Evolutionary conservation across 768 basidiomycete species (phyloP), one percentile per base, ranked within the genome.

Genomic region (Russula foetens): DNA sequence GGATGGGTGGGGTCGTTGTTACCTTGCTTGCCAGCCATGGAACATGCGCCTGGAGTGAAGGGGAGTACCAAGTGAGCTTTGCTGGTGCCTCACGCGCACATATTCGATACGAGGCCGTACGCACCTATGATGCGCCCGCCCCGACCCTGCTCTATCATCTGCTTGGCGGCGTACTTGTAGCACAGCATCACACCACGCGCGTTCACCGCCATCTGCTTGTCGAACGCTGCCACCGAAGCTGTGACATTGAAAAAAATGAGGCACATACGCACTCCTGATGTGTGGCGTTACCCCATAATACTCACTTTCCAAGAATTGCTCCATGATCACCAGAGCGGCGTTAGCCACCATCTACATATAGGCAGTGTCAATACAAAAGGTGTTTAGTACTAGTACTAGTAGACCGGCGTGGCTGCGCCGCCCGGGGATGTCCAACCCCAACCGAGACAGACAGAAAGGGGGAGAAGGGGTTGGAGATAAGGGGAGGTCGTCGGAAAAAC

Each of bases 101-200:
- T 21, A 19, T 9, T 28, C 9, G 35, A 5, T n/a, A 44, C 17
- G 6, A 19, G 39, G 15, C 39, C 29, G 31, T 38, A 63, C 58
- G 33, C 24, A 63, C 62, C 64, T 26, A 65, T 57, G 33, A 63
- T 63, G 21, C 58, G 62, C 38, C 64, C 58, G 9, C 64, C 64
- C 35, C 50, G 45, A 3, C 58, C 44, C 56, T 67, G 63, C 21
- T 49, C 48, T 5, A 67, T 50, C 68, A 68, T 66, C 54, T 68
- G 63, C 46, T 60, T 61, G 17, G 59, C 65, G 0, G 68, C 68
- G 24, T 60, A 46, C 57, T 69, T 64, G 60, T 69, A 69, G 56
- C 68, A 68, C 17, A 66, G 63, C 63, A 69, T 66, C 15, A 60
- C 49, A n/a, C 64, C 29, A 2, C 58, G 58, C 35, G 53, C 56